Conservation (phyloP, 495 filamentous ascomycete genomes). For the Amniculicola lignicola region DNA sequence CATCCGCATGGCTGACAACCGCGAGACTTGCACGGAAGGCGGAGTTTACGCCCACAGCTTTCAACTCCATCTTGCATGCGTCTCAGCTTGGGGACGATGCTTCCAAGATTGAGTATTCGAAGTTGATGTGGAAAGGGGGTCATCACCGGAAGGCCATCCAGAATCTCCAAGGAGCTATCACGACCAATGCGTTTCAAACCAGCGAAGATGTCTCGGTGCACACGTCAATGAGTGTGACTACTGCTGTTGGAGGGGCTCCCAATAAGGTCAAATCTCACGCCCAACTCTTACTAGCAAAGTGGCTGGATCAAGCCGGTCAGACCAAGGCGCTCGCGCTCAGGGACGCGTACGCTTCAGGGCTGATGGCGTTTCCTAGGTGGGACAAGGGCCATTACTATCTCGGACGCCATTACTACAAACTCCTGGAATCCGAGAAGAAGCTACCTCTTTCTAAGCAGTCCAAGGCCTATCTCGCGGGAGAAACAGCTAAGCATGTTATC, state of each 20-base stretch:
- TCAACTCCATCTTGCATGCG: slow-evolving; percentile 89
- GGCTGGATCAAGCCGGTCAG: slow-evolving; percentile 89
- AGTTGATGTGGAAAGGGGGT: slow-evolving; percentile 90
- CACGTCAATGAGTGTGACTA: slow-evolving; percentile 42
- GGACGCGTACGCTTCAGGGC: slow-evolving; percentile 72
- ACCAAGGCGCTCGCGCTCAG: slow-evolving; percentile 75
- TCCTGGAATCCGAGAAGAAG: slow-evolving; percentile 81
- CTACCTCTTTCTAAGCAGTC: slow-evolving; percentile 66
- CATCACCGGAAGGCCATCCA: slow-evolving; percentile 95
- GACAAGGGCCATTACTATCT: slow-evolving; percentile 97
- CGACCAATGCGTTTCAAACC: slow-evolving; percentile 62
- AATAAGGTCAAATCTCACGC: slow-evolving; percentile 62
- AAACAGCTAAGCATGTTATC: slow-evolving; percentile 81
- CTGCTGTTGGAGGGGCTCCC: slow-evolving; percentile 40
- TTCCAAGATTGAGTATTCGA: slow-evolving; percentile 87
- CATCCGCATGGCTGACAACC: slow-evolving; percentile 79
- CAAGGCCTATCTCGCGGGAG: slow-evolving; percentile 62
- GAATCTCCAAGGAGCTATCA: slow-evolving; percentile 77
- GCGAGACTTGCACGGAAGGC: slow-evolving; percentile 83
- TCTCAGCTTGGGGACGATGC: slow-evolving; percentile 76
- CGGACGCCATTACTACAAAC: slow-evolving; percentile 95
- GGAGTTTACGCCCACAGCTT: slow-evolving; percentile 76
- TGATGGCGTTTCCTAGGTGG: slow-evolving; percentile 64
- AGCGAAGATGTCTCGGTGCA: slow-evolving; percentile 43
- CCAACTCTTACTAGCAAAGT: slow-evolving; percentile 87